phyloP scores from a whole-genome alignment of 2,329 filamentous ascomycete genomes.

The Colletotrichum liriopes region DNA sequence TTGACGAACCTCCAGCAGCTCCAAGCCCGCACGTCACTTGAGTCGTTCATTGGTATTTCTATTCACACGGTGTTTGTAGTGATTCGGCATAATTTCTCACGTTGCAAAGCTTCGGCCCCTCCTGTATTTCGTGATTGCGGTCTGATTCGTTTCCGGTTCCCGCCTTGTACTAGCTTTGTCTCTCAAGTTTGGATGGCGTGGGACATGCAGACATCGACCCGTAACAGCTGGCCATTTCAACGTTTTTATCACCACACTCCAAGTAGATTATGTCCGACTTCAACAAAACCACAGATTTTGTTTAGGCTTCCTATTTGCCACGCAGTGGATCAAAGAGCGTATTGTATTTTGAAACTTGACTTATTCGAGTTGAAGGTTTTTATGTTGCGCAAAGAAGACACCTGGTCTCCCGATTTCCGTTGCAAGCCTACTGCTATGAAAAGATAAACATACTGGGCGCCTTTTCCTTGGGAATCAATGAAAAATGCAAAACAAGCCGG shows the following conservation, averaged over 20 bases:
- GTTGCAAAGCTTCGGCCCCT: neutral
- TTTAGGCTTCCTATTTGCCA: neutral
- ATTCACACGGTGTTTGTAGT: neutral
- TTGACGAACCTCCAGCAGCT: neutral
- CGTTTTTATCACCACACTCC: too few species aligned
- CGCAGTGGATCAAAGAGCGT: neutral
- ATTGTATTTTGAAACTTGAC: neutral
- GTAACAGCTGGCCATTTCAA: neutral
- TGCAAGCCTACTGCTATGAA: neutral
- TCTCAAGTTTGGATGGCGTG: neutral
- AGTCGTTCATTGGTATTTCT: neutral
- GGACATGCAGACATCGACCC: neutral
- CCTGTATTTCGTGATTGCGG: neutral
- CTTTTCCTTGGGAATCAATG: neutral
- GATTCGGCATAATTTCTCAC: neutral
- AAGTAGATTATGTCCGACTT: neutral
- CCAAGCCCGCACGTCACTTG: neutral
- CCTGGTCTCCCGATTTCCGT: neutral
- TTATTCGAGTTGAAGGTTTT: neutral
- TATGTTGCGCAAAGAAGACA: neutral
- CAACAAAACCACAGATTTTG: neutral
- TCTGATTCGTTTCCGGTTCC: neutral
- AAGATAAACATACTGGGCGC: neutral
- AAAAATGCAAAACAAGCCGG: neutral
- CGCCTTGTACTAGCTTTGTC: neutral